Evolutionary conservation across 768 basidiomycete genomes (phyloP).

Genomic region (Naganishia friedmannii): DNA sequence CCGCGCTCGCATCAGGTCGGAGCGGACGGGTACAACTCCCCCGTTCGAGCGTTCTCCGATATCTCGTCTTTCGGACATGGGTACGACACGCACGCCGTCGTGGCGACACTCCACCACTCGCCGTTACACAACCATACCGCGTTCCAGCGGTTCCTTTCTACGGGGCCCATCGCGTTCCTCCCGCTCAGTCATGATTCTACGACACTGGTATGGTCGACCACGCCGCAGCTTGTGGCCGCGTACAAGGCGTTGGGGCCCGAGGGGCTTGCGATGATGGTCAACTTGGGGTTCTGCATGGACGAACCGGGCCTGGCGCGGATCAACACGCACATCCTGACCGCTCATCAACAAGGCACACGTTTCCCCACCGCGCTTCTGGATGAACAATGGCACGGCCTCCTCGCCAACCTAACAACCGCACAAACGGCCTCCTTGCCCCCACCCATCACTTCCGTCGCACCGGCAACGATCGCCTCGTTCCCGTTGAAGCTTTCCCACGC

Average conservation of each 20-base stretch:
- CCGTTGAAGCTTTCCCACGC: slow-evolving; percentile 83
- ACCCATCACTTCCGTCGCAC: slow-evolving; percentile 66
- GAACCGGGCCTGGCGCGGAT: slow-evolving; percentile 42
- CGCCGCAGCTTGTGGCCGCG: slow-evolving; percentile 68
- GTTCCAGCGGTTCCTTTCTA: slow-evolving; percentile 90
- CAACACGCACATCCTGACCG: slow-evolving; percentile 37
- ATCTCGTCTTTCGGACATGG: slow-evolving; percentile 88
- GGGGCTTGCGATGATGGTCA: slow-evolving; percentile 72
- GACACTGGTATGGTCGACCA: slow-evolving; percentile 92
- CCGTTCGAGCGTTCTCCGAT: slow-evolving; percentile 78
- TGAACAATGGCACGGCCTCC: slow-evolving; percentile 7
- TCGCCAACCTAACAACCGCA: slow-evolving; percentile 11
- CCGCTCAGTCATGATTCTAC: slow-evolving; percentile 75
- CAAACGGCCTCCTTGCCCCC: slow-evolving; percentile 62
- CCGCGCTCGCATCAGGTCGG: slow-evolving; percentile 70
- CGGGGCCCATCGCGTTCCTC: slow-evolving; percentile 92
- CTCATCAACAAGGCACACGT: slow-evolving; percentile 9
- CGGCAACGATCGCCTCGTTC: slow-evolving; percentile 77
- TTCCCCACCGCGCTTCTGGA: slow-evolving; percentile 5
- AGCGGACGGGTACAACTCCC: slow-evolving; percentile 92
- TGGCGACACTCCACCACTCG: slow-evolving; percentile 77
- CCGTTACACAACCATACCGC: slow-evolving; percentile 72
- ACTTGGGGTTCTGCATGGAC: slow-evolving; percentile 72
- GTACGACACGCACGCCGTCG: slow-evolving; percentile 83
- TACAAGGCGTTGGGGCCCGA: slow-evolving; percentile 65